These are phyloP conservation scores for Sporothrix sp. DNA, from an alignment of 2,329 filamentous ascomycete species.

Conservation along the genomic window DNA sequence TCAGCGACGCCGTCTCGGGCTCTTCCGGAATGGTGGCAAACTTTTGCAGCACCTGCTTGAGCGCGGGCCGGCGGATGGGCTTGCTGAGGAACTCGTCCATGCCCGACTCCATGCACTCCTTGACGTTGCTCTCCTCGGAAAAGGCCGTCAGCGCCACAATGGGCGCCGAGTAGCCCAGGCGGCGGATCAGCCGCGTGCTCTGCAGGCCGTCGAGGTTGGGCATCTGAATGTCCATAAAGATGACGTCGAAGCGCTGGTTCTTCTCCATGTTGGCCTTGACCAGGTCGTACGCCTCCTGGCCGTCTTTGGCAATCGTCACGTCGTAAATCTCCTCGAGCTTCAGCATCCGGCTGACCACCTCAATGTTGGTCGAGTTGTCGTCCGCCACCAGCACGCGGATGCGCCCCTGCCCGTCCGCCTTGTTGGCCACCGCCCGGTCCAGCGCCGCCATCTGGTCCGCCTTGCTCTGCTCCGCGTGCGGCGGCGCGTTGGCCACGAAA, in stretches of 20 bases:
- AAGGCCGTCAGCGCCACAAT: slow-evolving; percentile 90
- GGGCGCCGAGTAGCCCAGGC: slow-evolving; percentile 77
- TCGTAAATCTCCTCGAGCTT: slow-evolving; percentile 76
- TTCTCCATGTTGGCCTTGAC: slow-evolving; percentile 75
- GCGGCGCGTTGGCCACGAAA: slow-evolving; percentile 44
- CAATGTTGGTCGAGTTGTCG: slow-evolving; percentile 48
- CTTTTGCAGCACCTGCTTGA: slow-evolving; percentile 79
- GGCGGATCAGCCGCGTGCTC: slow-evolving; percentile 72
- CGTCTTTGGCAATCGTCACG: slow-evolving; percentile 77
- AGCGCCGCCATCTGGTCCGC: slow-evolving; percentile 57
- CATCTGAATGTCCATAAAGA: slow-evolving; percentile 97
- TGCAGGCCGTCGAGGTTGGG: slow-evolving; percentile 85
- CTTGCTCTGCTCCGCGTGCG: slow-evolving; percentile 28
- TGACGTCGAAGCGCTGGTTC: slow-evolving; percentile 66
- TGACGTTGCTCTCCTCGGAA: slow-evolving; percentile 79
- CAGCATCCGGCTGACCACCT: slow-evolving; percentile 51
- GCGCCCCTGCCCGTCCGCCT: slow-evolving; percentile 46
- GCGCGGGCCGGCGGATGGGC: slow-evolving; percentile 67
- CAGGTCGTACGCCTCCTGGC: slow-evolving; percentile 77
- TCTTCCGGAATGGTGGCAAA: slow-evolving; percentile 76
- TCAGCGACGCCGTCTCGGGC: slow-evolving; percentile 33
- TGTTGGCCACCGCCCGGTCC: slow-evolving; percentile 52
- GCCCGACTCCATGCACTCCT: slow-evolving; percentile 76
- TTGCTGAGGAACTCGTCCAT: slow-evolving; percentile 84
- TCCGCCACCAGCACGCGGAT: slow-evolving; percentile 81